Conservation (phyloP, 345 rosid genomes). For the Eucalyptus tenuipes region DNA sequence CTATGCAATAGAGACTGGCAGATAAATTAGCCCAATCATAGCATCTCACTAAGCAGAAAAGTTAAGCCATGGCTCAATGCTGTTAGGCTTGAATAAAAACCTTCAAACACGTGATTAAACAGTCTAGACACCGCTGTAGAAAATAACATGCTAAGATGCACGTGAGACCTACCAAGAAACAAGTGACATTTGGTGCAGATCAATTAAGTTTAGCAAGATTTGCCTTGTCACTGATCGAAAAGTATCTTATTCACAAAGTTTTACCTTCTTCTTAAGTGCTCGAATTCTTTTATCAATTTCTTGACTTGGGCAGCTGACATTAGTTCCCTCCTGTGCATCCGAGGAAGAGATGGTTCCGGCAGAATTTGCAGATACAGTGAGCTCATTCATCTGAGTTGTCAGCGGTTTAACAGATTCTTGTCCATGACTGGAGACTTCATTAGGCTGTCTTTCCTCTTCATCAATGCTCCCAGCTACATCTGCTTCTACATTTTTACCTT, state of each 20-base stretch:
- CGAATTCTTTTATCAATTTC: slow-evolving; percentile 75
- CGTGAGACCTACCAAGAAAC: background rate
- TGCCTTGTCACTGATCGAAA: background rate
- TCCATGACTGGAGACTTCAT: slow-evolving; percentile 13
- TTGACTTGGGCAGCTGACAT: slow-evolving; percentile 26
- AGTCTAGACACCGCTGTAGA: background rate
- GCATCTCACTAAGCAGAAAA: background rate
- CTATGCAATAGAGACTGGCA: background rate
- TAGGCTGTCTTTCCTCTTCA: slow-evolving; percentile 13
- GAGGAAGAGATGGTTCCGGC: slow-evolving; percentile 13
- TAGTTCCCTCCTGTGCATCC: slow-evolving; percentile 17
- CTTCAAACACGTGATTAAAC: background rate
- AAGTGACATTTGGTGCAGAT: background rate
- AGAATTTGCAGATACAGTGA: slow-evolving; percentile 44
- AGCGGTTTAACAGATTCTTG: slow-evolving; percentile 34
- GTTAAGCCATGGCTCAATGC: background rate
- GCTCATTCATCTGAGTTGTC: slow-evolving; percentile 57
- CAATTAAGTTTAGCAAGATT: background rate
- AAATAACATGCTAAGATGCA: background rate
- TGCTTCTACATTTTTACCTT: slow-evolving; percentile 37
- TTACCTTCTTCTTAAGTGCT: slow-evolving; percentile 89
- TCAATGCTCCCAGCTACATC: slow-evolving; percentile 17
- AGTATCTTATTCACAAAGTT: background rate
- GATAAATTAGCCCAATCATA: background rate
- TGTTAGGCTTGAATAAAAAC: background rate